Percentiles rank a stretch among this genome's conserved stretches.
Conservation (phyloP, 176 grass and related monocot species). For the Bolboschoenus planiculmis region DNA sequence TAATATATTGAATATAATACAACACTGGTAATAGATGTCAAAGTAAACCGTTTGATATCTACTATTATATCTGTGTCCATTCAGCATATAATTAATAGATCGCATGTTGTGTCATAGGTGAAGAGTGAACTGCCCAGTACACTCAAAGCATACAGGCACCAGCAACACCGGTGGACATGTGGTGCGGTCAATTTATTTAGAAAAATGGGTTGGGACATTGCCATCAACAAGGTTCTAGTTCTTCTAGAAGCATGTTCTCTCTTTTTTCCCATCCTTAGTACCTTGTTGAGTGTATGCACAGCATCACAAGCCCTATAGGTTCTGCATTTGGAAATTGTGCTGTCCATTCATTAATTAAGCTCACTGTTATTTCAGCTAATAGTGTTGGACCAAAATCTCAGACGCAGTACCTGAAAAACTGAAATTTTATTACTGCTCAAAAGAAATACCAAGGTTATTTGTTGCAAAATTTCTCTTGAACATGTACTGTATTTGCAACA, state of each 20-base stretch:
- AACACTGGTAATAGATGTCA: background rate
- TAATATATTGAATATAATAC: background rate
- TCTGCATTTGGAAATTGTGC: background rate
- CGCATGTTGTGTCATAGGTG: conserved; percentile 27
- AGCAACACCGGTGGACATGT: conserved; percentile 76
- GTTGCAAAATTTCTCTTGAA: background rate
- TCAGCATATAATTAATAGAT: background rate
- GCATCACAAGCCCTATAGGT: background rate
- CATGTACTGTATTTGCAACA: background rate
- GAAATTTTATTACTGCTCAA: background rate
- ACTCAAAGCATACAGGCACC: conserved; percentile 55
- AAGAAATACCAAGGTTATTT: background rate
- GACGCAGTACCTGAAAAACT: background rate
- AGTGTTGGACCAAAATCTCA: background rate
- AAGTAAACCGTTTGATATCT: background rate
- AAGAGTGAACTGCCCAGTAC: conserved; percentile 71
- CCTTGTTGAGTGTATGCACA: background rate
- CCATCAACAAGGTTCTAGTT: conserved; percentile 36
- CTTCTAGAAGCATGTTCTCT: background rate
- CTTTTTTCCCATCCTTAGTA: background rate
- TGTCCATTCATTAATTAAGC: background rate
- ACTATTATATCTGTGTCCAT: background rate
- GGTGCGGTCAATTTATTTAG: conserved; percentile 58
- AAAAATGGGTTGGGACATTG: conserved; percentile 53
- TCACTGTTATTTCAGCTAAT: background rate